phyloP scores from a whole-genome alignment of 23 red algal species.

The Gracilaria gracilis region DNA sequence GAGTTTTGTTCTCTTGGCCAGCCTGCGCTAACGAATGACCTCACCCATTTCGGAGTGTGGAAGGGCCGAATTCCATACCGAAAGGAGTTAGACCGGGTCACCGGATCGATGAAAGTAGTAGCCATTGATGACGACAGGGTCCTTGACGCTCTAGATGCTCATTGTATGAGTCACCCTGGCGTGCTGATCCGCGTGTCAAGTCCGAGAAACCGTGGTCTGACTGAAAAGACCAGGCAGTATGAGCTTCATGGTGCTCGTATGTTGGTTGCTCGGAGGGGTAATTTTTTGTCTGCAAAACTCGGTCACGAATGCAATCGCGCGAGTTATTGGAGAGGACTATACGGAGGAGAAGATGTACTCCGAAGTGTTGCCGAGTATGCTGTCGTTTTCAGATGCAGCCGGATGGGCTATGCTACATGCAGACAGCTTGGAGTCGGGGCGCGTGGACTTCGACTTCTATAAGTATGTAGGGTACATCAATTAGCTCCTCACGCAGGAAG shows the following conservation, averaged over 20 bases:
- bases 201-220: neutral
- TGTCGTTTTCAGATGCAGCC: neutral
- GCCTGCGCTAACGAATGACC: neutral
- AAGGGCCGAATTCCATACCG: neutral
- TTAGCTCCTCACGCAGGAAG: no score
- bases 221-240: no score
- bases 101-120: neutral
- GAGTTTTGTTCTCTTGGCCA: neutral
- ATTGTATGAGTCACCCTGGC: neutral
- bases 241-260: no score
- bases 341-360: no score
- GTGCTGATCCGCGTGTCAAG: neutral
- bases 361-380: no score
- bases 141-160: neutral
- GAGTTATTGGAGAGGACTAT: no score
- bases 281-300: no score
- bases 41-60: neutral
- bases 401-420: neutral
- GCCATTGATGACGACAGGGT: neutral
- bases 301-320: no score
- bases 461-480: no score
- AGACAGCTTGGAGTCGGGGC: neutral
- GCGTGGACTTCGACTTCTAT: neutral
- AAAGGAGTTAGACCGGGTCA: neutral
- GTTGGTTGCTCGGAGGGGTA: no score